Percentiles rank a stretch among this genome's conserved stretches.
These are phyloP conservation scores for Trichoderma citrinoviride DNA, from an alignment of 2,329 filamentous ascomycete genomes.

Conservation along the genomic window DNA sequence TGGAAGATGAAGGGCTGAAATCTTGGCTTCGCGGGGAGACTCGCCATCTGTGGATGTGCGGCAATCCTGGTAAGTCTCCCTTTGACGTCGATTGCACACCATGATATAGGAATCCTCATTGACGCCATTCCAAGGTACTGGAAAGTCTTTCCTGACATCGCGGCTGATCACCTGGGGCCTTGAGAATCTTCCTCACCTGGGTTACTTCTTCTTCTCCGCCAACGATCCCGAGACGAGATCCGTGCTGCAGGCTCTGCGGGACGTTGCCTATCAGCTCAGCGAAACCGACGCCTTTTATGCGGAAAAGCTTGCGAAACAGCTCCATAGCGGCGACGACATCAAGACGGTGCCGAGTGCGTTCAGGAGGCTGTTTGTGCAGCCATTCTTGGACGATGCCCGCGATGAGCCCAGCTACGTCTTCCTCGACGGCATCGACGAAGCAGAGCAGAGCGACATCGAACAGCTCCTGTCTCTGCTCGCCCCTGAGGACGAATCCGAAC, in stretches of 20 bases:
- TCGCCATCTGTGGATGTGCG: constrained; percentile 44
- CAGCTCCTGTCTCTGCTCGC: constrained; percentile 39
- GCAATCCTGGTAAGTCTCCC: constrained; percentile 41
- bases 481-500: constrained; percentile 25
- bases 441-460: constrained; percentile 37
- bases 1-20: constrained; percentile 39
- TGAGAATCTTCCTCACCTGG: constrained; percentile 37
- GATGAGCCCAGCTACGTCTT: constrained; percentile 43
- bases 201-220: constrained; percentile 50
- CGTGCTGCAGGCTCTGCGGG: constrained; percentile 44
- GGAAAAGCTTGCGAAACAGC: constrained; percentile 38
- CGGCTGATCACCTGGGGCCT: constrained; percentile 43
- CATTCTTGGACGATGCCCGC: constrained; percentile 35
- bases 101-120: no score
- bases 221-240: constrained; percentile 47
- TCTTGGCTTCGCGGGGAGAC: constrained; percentile 40
- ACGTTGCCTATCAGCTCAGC: constrained; percentile 47
- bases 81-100: no score
- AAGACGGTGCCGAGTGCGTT: constrained; percentile 45
- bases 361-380: constrained; percentile 41
- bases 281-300: constrained; percentile 45
- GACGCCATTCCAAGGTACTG: constrained; percentile 34
- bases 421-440: constrained; percentile 48
- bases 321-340: constrained; percentile 41
- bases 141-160: constrained; percentile 47